Evolutionary conservation across 2,329 filamentous ascomycete genomes (phyloP).

Genomic region (Colletotrichum navitas): DNA sequence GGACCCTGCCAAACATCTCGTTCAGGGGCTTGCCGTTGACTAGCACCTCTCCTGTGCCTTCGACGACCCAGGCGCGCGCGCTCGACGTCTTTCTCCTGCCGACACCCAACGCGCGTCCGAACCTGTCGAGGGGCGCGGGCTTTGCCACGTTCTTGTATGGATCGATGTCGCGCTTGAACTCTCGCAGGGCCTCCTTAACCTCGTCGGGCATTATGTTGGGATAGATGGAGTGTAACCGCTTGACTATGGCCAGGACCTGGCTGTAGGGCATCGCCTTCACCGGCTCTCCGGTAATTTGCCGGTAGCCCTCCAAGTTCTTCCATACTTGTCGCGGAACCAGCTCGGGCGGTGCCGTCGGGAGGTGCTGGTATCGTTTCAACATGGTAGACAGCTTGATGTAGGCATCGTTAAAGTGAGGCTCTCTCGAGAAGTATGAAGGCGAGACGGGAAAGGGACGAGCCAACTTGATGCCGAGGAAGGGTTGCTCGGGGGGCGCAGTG

Average conservation of each 20-base stretch:
- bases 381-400: conserved; percentile 80
- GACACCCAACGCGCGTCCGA: conserved; percentile 82
- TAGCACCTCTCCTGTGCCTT: conserved; percentile 90
- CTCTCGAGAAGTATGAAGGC: conserved; percentile 94
- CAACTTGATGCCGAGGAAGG: conserved; percentile 56
- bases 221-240: conserved; percentile 87
- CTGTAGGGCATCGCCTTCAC: conserved; percentile 84
- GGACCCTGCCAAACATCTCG: conserved; percentile 85
- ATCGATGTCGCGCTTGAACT: conserved; percentile 82
- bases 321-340: conserved; percentile 83
- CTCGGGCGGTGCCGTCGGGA: conserved; percentile 76
- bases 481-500: conserved; percentile 41
- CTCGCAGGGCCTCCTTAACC: conserved; percentile 72
- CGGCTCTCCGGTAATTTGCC: conserved; percentile 75
- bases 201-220: conserved; percentile 79
- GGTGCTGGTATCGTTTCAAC: conserved; percentile 76
- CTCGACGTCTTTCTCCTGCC: conserved; percentile 90
- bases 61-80: conserved; percentile 88
- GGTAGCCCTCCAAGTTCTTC: conserved; percentile 84
- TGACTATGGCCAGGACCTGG: conserved; percentile 79
- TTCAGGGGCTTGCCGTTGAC: conserved; percentile 90
- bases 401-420: conserved; percentile 87
- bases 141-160: conserved; percentile 74
- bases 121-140: conserved; percentile 77
- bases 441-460: conserved; percentile 86